Evolutionary conservation across 2,329 filamentous ascomycete genomes (phyloP).

Genomic region (Trichoderma semiorbis): DNA sequence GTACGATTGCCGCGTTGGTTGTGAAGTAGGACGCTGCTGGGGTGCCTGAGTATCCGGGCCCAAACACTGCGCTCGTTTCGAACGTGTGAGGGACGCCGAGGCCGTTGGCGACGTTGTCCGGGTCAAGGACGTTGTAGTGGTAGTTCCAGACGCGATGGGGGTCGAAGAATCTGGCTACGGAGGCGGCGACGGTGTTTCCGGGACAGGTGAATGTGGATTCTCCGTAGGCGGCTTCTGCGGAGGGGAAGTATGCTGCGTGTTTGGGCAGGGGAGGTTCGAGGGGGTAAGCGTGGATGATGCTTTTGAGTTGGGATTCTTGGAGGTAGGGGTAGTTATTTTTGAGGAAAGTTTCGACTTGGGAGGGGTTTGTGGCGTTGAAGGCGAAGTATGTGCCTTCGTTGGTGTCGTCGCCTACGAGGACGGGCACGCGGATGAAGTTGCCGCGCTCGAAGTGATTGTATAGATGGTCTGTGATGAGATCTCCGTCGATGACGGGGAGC

Average conservation of each 20-base stretch:
- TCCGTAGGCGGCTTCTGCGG: slow-evolving; percentile 41
- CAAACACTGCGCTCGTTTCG: slow-evolving; percentile 48
- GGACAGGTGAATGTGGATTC: slow-evolving; percentile 47
- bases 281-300: slow-evolving; percentile 41
- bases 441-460: slow-evolving; percentile 39
- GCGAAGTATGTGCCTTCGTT: slow-evolving; percentile 49
- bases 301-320: slow-evolving; percentile 32
- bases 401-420: slow-evolving; percentile 43
- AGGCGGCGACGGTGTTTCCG: slow-evolving; percentile 26
- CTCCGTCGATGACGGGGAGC: slow-evolving; percentile 49
- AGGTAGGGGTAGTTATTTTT: slow-evolving; percentile 47
- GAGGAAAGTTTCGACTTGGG: slow-evolving; percentile 40
- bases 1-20: slow-evolving; percentile 44
- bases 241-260: slow-evolving; percentile 44
- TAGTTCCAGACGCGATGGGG: slow-evolving; percentile 42
- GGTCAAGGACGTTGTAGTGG: slow-evolving; percentile 47
- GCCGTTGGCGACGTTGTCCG: slow-evolving; percentile 33
- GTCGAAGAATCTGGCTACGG: slow-evolving; percentile 9
- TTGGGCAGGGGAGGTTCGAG: slow-evolving; percentile 32
- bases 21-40: slow-evolving; percentile 37
- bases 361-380: slow-evolving; percentile 33
- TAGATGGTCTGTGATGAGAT: slow-evolving; percentile 41
- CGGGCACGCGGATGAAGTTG: slow-evolving; percentile 42
- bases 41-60: slow-evolving; percentile 32
- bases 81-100: slow-evolving; percentile 48